A percentile compares a stretch with the other conserved stretches of the same genome.
phyloP scores from a whole-genome alignment of 805 yeast species.

The Maudiozyma saulgeensis region DNA sequence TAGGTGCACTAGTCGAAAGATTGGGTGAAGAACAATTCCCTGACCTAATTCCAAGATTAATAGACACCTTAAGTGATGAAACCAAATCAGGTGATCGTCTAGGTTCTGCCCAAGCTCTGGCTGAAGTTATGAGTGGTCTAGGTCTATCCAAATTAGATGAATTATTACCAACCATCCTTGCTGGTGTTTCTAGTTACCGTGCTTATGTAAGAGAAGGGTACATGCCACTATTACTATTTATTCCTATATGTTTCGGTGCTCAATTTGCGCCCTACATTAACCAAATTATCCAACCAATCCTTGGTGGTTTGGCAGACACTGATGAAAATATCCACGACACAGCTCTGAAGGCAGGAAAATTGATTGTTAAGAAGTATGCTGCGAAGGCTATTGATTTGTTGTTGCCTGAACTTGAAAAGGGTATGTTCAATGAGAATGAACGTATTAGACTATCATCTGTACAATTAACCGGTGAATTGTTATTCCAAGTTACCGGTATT shows the following conservation, averaged over 20 bases:
- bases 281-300: conserved; percentile 81
- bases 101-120: conserved; percentile 94
- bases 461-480: conserved; percentile 87
- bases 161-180: conserved; percentile 67
- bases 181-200: conserved; percentile 58
- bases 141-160: conserved; percentile 86
- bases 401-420: conserved; percentile 87
- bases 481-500: conserved; percentile 90
- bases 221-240: conserved; percentile 77
- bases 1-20: conserved; percentile 92
- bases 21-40: conserved; percentile 96
- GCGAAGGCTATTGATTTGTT: conserved; percentile 84
- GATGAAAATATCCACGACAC: conserved; percentile 83
- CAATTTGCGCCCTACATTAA: conserved; percentile 84
- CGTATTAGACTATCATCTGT: conserved; percentile 90
- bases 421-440: conserved; percentile 70
- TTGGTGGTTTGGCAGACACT: conserved; percentile 82
- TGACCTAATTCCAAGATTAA: conserved; percentile 69
- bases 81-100: conserved; percentile 78
- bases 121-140: conserved; percentile 88
- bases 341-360: conserved; percentile 84
- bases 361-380: conserved; percentile 86
- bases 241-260: conserved; percentile 90
- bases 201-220: conserved; percentile 79
- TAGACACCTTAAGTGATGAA: conserved; percentile 70